Base-by-base conservation (phyloP, 805 yeast genomes). In the Wickerhamomyces queroliae region DNA sequence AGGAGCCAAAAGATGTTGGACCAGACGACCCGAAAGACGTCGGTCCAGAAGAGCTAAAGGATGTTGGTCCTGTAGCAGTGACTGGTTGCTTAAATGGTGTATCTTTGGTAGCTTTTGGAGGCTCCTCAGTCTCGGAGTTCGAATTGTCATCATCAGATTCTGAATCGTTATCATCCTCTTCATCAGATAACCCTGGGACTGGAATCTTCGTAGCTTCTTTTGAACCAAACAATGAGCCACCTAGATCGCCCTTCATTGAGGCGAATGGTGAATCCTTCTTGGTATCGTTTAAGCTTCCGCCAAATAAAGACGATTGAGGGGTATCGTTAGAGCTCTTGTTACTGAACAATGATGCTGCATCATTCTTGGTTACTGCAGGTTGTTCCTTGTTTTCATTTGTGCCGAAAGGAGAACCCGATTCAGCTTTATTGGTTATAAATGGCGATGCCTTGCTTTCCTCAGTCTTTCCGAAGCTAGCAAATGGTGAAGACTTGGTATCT, bases 391-490 rank as follows among this genome's bases (percentile, higher is more conserved):
- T 27, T 21, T 34, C 39, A 11, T 33, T 16, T 5, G 31, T 27
- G 11, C 34, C 41, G n/a, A 46, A 9, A 46, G 43, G 32, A n/a
- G n/a, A n/a, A n/a, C n/a, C n/a, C n/a, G n/a, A n/a, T n/a, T n/a
- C n/a, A n/a, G n/a, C n/a, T n/a, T n/a, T n/a, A n/a, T n/a, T n/a
- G n/a, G n/a, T n/a, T n/a, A n/a, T n/a, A n/a, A 44, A 46, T 21
- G 50, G 47, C 13, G 48, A 40, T 28, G 38, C 39, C 4, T 21
- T 31, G 5, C n/a, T 19, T 11, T n/a, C 22, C 12, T 20, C 29
- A n/a, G 4, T 30, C 10, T 17, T 8, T 25, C 26, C 36, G 15
- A 45, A 28, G 8, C 37, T 32, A 2, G 44, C 50, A 40, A 50
- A 46, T n/a, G 53, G 48, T 11, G 55, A 44, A n/a, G n/a, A n/a